Conservation (phyloP, 2,329 filamentous ascomycete species). For the Xylaria digitata region DNA sequence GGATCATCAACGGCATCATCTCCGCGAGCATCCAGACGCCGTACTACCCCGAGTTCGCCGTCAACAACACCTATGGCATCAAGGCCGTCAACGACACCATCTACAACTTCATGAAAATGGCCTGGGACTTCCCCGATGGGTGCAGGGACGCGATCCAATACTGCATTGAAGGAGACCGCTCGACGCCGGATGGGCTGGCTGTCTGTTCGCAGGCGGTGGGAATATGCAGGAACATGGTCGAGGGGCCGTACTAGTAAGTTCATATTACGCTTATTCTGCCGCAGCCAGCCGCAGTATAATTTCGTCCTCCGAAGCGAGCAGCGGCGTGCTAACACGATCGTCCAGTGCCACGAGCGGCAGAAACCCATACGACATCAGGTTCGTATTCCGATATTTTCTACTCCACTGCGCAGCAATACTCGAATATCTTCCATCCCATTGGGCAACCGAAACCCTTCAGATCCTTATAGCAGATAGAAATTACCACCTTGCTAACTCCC, state of each 20-base stretch:
- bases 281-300: background rate
- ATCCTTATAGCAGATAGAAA: background rate
- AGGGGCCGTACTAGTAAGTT: slow-evolving; percentile 64
- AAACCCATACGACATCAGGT: slow-evolving; percentile 68
- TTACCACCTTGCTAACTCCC: background rate
- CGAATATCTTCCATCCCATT: too few species aligned
- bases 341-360: slow-evolving; percentile 57
- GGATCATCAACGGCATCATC: slow-evolving; percentile 68
- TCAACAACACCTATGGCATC: slow-evolving; percentile 58
- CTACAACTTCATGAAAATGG: slow-evolving; percentile 68
- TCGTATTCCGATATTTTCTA: background rate
- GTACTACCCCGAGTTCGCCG: slow-evolving; percentile 55
- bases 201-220: slow-evolving; percentile 65
- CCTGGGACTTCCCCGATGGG: slow-evolving; percentile 55
- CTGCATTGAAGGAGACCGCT: slow-evolving; percentile 61
- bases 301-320: too few species aligned
- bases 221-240: slow-evolving; percentile 67
- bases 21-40: slow-evolving; percentile 61
- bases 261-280: background rate
- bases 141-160: slow-evolving; percentile 64
- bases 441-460: too few species aligned
- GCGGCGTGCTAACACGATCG: slow-evolving; percentile 10
- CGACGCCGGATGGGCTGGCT: slow-evolving; percentile 53
- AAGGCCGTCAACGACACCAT: slow-evolving; percentile 66
- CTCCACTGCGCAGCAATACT: background rate